Evolutionary conservation across 805 yeast species (phyloP), one percentile per base, ranked within the genome.

Genomic region (Babjeviella inositovora): DNA sequence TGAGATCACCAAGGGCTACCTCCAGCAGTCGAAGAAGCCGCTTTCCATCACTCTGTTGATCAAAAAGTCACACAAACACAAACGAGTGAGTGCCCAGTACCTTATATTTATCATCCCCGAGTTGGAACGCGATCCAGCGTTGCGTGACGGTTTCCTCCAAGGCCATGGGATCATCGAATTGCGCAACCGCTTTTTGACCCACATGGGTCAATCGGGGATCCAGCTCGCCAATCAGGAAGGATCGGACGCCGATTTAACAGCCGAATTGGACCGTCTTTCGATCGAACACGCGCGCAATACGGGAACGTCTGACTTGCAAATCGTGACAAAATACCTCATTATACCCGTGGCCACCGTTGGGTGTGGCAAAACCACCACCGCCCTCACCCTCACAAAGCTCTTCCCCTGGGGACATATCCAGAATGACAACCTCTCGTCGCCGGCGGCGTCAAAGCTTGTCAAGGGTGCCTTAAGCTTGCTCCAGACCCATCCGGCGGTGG

Each of bases 291-390:
- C 20, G 23, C 30, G 19, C 6, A 30, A 17, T 19, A 23, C n/a
- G 21, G 28, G 19, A 23, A 29, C 19, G 16, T 23, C 23, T 21
- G 37, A 19, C 30, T 30, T 18, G 53, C 47, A 14, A 42, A 47
- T 4, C 52, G 50, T 17, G 45, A 43, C 57, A 4, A 72, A 71
- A 33, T 75, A 67, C 39, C 61, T 80, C 0, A 37, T 90, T 3
- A 64, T 82, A 1, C 87, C 97, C 1, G 68, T 85, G 3, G 84
- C 96, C 0, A 82, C 93, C 0, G 65, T 87, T 24, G 97, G 97
- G 0, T 81, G 95, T 45, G 98, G 98, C 6, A 90, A 90, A 41
- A 84, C 96, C 0, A 82, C 96, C 0, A 64, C 79, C 0, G 67
- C 79, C 5, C 41, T 66, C 17, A 70, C 85, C 0, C 50, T 90